Percentiles rank a stretch among this genome's conserved stretches.
These are phyloP conservation scores for Geotrichum reessii DNA, from an alignment of 1,139 yeast species.

Conservation along the genomic window DNA sequence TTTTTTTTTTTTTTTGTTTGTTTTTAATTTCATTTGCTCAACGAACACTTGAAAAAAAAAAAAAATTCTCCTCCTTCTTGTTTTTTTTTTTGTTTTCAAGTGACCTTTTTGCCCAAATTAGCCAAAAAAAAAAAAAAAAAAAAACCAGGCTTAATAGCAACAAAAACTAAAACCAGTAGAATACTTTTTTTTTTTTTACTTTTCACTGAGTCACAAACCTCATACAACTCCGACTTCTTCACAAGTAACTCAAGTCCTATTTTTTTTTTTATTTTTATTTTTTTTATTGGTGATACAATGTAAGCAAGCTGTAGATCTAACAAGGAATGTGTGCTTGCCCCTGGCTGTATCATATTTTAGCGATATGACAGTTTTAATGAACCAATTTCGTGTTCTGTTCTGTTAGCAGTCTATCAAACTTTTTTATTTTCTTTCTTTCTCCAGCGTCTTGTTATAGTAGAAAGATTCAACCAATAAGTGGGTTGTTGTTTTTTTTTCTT, in stretches of 20 bases:
- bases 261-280: background rate
- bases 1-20: background rate
- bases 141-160: background rate
- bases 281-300: background rate
- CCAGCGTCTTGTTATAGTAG: no score
- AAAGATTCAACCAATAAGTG: no score
- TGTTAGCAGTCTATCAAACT: no score
- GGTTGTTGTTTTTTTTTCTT: no score
- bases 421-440: no score
- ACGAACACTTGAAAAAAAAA: background rate
- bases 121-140: background rate
- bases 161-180: background rate
- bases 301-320: background rate
- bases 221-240: background rate
- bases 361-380: no score
- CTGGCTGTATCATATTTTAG: no score
- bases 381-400: no score
- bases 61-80: background rate
- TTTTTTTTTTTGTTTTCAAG: background rate
- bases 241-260: background rate
- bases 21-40: background rate
- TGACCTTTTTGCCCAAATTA: background rate
- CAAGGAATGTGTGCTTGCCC: no score
- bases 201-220: background rate
- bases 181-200: background rate